Base-by-base conservation (phyloP, 2,329 filamentous ascomycete species). In the Xylariaceae sp. region DNA sequence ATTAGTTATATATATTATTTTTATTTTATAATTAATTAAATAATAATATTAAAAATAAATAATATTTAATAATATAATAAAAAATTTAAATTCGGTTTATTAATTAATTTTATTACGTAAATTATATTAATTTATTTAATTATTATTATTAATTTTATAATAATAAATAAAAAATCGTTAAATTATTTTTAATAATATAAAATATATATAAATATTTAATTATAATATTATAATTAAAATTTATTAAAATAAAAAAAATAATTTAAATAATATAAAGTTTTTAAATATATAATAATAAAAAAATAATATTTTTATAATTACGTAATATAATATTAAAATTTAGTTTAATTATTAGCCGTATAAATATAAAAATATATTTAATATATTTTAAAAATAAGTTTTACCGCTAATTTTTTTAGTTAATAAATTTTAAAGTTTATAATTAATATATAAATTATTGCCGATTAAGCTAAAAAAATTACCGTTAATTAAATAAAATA, bases 1-100 rank as follows among this genome's bases (percentile, higher is more conserved):
- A 36, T 36, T 36, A 36, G 10, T 48, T 41, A 42, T 40, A 38
- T n/a, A 47, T 47, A 48, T 40, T 31, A 41, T 28, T 18, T 41
- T 10, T 31, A 41, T 41, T 31, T 31, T 19, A 40, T 11, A n/a
- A n/a, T n/a, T n/a, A n/a, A n/a, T n/a, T n/a, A n/a, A n/a, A n/a
- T n/a, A n/a, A n/a, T n/a, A n/a, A 41, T n/a, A 17, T 34, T 31
- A 31, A 41, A 42, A 42, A 28, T 36, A 6, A 19, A 17, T 17
- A 17, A 17, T 7, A 17, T 16, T 33, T 36, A 36, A 36, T 34
- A 46, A 6, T 33, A 13, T 46, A 34, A 16, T 16, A 6, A 16
- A 16, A 6, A 11, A 36, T 36, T 33, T 36, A 16, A 31, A 33
- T 41, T 41, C 42, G 42, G 7, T 10, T 17, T 31, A 33, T n/a